phyloP scores from a whole-genome alignment of 2,329 filamentous ascomycete genomes.

The Talaromyces sp. region DNA sequence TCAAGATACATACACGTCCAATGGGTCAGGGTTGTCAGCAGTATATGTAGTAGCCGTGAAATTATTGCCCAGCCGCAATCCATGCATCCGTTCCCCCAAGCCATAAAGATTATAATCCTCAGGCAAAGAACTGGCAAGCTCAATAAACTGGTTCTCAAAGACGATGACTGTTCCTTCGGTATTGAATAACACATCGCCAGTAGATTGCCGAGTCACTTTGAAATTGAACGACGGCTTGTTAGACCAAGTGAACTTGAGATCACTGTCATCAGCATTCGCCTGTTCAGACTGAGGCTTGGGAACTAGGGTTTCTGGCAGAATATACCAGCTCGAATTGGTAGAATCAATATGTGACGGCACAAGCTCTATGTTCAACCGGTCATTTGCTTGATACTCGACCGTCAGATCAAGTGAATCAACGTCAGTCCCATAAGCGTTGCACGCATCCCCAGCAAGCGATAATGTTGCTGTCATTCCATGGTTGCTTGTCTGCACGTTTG shows the following conservation, averaged over 20 bases:
- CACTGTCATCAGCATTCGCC: slow-evolving; percentile 24
- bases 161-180: slow-evolving; percentile 62
- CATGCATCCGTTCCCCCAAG: slow-evolving; percentile 68
- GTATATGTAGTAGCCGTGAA: slow-evolving; percentile 65
- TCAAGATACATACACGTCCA: slow-evolving; percentile 26
- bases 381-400: slow-evolving; percentile 62
- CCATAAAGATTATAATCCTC: slow-evolving; percentile 73
- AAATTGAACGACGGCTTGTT: slow-evolving; percentile 56
- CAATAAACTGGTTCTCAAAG: slow-evolving; percentile 74
- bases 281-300: slow-evolving; percentile 51
- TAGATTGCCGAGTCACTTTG: slow-evolving; percentile 53
- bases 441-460: slow-evolving; percentile 49
- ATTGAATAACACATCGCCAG: slow-evolving; percentile 63
- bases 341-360: slow-evolving; percentile 58
- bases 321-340: slow-evolving; percentile 63
- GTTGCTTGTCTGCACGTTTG: slow-evolving; percentile 38
- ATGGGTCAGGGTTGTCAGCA: slow-evolving; percentile 61
- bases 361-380: slow-evolving; percentile 68
- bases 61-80: slow-evolving; percentile 66
- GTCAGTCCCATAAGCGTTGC: slow-evolving; percentile 76
- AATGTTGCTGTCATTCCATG: slow-evolving; percentile 38
- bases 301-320: slow-evolving; percentile 61
- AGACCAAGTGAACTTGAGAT: slow-evolving; percentile 51
- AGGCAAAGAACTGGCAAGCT: slow-evolving; percentile 64
- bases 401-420: slow-evolving; percentile 61